These are phyloP conservation scores for Tuctoria greenei DNA, from an alignment of 176 grass and related monocot genomes.

Conservation along the genomic window DNA sequence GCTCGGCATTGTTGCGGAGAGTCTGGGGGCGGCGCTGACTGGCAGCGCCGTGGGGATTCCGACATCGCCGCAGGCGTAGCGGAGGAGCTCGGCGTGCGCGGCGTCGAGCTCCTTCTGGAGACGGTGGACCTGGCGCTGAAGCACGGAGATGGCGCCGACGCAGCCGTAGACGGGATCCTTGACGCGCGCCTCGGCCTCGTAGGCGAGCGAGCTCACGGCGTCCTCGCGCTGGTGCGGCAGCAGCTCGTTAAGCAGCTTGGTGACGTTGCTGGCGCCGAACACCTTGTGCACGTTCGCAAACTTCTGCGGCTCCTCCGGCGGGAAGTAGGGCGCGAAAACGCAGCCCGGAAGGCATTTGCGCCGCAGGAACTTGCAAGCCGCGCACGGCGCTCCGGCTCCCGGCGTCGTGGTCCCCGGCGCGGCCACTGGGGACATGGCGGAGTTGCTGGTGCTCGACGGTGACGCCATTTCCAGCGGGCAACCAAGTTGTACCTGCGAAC, in stretches of 20 bases:
- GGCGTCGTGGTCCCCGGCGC: conserved; percentile 30
- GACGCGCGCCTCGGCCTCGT: conserved; percentile 80
- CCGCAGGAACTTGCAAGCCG: conserved; percentile 73
- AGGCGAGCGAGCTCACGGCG: conserved; percentile 76
- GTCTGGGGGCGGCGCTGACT: conserved; percentile 32
- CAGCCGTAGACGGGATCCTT: conserved; percentile 80
- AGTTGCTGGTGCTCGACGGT: conserved; percentile 50
- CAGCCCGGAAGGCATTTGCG: conserved; percentile 78
- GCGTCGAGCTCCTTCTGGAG: conserved; percentile 81
- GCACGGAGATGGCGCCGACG: conserved; percentile 77
- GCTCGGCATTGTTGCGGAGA: conserved; percentile 40
- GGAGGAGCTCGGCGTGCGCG: conserved; percentile 70
- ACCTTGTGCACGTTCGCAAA: conserved; percentile 83
- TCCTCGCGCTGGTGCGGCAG: conserved; percentile 73
- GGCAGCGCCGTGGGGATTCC: conserved; percentile 53
- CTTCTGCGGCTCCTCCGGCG: conserved; percentile 80
- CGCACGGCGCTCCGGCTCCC: conserved; percentile 55
- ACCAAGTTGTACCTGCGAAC: background rate
- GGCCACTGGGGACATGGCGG: conserved; percentile 30
- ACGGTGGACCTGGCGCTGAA: conserved; percentile 75
- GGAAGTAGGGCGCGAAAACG: conserved; percentile 81
- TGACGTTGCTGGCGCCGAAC: conserved; percentile 78
- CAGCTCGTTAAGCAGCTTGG: conserved; percentile 84
- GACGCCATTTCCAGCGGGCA: conserved; percentile 35
- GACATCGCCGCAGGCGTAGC: conserved; percentile 63